These are phyloP conservation scores for Diaporthe citriasiana DNA, from an alignment of 2,329 filamentous ascomycete genomes.

Conservation along the genomic window DNA sequence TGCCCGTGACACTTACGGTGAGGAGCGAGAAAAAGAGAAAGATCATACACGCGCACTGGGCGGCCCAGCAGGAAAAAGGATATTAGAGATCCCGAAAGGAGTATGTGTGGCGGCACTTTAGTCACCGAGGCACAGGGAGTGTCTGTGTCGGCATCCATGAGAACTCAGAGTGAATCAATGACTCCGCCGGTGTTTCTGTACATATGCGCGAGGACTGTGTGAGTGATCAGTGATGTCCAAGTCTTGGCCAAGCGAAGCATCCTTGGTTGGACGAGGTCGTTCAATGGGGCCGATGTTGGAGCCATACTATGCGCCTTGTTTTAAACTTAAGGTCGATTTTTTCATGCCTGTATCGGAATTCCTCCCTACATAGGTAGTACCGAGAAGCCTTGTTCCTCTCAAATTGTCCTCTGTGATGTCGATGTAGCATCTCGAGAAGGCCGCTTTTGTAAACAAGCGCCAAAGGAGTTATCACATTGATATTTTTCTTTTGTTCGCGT, in stretches of 20 bases:
- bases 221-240: background rate
- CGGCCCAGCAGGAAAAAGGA: background rate
- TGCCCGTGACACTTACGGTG: constrained; percentile 17
- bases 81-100: background rate
- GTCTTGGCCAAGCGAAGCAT: background rate
- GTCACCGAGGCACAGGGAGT: background rate
- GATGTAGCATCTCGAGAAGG: background rate
- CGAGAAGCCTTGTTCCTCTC: background rate
- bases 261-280: background rate
- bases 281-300: background rate
- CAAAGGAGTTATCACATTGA: background rate
- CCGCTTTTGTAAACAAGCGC: too few species aligned
- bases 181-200: background rate
- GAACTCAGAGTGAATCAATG: background rate
- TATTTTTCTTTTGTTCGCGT: background rate
- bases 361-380: background rate
- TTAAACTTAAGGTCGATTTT: background rate
- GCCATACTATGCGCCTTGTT: background rate
- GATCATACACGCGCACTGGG: constrained; percentile 4
- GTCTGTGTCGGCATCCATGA: background rate
- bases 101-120: background rate
- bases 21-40: constrained; percentile 8
- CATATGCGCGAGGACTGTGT: background rate
- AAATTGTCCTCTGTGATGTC: background rate
- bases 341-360: background rate